Evolutionary conservation across 495 filamentous ascomycete genomes (phyloP), one percentile per base, ranked within the genome.

Genomic region (Xylaria scruposa): DNA sequence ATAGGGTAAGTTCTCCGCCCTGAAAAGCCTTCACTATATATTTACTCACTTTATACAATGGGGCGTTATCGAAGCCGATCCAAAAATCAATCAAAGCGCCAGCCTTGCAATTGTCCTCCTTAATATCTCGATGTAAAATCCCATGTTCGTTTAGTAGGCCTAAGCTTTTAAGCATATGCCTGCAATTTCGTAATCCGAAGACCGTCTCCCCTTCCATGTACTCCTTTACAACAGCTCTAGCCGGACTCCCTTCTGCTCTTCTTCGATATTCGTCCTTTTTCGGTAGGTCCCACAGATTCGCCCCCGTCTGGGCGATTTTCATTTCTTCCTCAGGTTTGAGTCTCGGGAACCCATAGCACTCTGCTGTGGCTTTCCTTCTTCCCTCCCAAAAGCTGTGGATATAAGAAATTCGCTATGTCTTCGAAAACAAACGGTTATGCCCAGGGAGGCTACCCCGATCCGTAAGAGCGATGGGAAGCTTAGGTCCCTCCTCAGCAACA

Each of bases 1-100:
- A n/a, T n/a, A 64, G 61, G 61, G 61, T 64, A 64, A 26, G 61
- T 15, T 64, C 61, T 26, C 61, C 61, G 61, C 61, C 61, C 61
- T 64, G 42, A 56, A 3, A 54, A 51, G n/a, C n/a, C n/a, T 19
- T 19, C n/a, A 51, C 47, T 5, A 40, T 40, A 40, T n/a, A n/a
- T n/a, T n/a, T n/a, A n/a, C n/a, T n/a, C n/a, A n/a, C n/a, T n/a
- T n/a, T n/a, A n/a, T n/a, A n/a, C n/a, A n/a, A n/a, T n/a, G n/a
- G n/a, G n/a, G n/a, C n/a, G n/a, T n/a, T n/a, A n/a, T n/a, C n/a
- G n/a, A n/a, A n/a, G n/a, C n/a, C n/a, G n/a, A n/a, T n/a, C n/a
- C n/a, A n/a, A n/a, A n/a, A n/a, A n/a, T n/a, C n/a, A n/a, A n/a
- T n/a, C n/a, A n/a, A n/a, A n/a, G n/a, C n/a, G n/a, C n/a, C n/a